Conservation (phyloP, 805 yeast species). For the Hanseniaspora taiwanica region DNA sequence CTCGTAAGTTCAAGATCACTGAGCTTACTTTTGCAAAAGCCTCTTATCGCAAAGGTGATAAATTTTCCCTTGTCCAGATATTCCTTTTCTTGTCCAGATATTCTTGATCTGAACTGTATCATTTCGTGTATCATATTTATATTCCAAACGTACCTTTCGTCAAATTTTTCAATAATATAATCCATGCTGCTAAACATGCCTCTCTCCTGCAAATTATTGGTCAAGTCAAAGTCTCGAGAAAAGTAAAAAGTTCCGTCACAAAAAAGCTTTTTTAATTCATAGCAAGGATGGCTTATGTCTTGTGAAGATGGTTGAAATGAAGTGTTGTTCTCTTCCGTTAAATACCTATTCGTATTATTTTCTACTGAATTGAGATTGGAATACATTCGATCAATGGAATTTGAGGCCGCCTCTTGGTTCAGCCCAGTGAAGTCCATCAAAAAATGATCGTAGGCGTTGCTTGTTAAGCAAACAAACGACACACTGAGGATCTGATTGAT, state of each 20-base stretch:
- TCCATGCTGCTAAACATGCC: conserved; percentile 32
- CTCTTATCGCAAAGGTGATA: conserved; percentile 74
- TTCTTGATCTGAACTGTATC: conserved; percentile 51
- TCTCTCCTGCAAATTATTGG: conserved; percentile 64
- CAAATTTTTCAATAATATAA: conserved; percentile 37
- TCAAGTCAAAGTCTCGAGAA: conserved; percentile 81
- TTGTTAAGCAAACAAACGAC: conserved; percentile 50
- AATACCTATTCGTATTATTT: conserved; percentile 12
- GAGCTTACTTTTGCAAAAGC: conserved; percentile 67
- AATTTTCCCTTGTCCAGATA: conserved; percentile 57
- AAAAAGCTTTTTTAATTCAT: conserved; percentile 56
- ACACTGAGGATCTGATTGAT: conserved; percentile 45
- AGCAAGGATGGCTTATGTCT: conserved; percentile 62
- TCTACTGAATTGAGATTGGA: conserved; percentile 10
- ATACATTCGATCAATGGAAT: conserved; percentile 4
- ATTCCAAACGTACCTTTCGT: conserved; percentile 84
- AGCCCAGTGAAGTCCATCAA: conserved; percentile 6
- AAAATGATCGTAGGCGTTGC: conserved; percentile 36
- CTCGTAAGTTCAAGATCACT: conserved; percentile 8
- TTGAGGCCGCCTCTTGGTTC: not conserved
- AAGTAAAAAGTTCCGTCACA: conserved; percentile 80
- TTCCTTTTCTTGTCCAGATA: conserved; percentile 44
- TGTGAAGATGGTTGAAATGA: too few species aligned
- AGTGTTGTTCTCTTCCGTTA: not conserved
- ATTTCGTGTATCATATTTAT: conserved; percentile 70